phyloP scores from a whole-genome alignment of 2,329 filamentous ascomycete genomes.

The Clarireedia homoeocarpa region DNA sequence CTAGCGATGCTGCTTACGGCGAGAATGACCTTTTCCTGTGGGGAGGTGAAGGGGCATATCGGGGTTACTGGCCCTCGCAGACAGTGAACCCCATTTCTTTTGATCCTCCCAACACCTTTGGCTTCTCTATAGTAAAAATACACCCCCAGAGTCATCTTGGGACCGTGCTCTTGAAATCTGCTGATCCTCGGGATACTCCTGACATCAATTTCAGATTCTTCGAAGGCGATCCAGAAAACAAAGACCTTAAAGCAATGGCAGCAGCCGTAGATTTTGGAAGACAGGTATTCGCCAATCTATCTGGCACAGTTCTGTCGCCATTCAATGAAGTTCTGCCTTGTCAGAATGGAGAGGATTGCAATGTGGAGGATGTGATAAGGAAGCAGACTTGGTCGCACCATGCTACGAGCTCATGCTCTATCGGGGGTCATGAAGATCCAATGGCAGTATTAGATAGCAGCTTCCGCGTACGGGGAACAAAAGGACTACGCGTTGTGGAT shows the following conservation, averaged over 20 bases:
- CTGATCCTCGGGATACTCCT: slow-evolving; percentile 56
- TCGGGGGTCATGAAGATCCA: slow-evolving; percentile 40
- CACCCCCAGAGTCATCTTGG: slow-evolving; percentile 49
- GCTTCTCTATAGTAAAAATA: slow-evolving; percentile 36
- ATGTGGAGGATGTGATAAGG: slow-evolving; percentile 40
- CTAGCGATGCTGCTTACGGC: slow-evolving; percentile 21
- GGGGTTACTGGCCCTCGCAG: neutral
- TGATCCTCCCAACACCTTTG: slow-evolving; percentile 24
- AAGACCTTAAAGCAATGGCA: slow-evolving; percentile 11
- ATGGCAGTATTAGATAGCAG: slow-evolving; percentile 36
- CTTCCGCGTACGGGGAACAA: slow-evolving; percentile 29
- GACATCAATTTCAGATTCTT: slow-evolving; percentile 56
- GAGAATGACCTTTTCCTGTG: neutral
- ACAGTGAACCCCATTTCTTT: neutral
- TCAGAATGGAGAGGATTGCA: slow-evolving; percentile 27
- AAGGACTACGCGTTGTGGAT: slow-evolving; percentile 48
- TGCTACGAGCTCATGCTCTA: slow-evolving; percentile 43
- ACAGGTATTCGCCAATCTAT: slow-evolving; percentile 29
- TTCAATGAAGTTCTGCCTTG: slow-evolving; percentile 39
- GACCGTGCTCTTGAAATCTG: slow-evolving; percentile 49
- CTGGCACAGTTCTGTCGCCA: slow-evolving; percentile 28
- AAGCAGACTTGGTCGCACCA: slow-evolving; percentile 50
- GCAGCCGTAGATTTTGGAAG: slow-evolving; percentile 14
- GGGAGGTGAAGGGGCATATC: neutral
- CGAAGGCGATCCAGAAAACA: slow-evolving; percentile 16